phyloP scores from a whole-genome alignment of 805 yeast species.

The Candida maris region DNA sequence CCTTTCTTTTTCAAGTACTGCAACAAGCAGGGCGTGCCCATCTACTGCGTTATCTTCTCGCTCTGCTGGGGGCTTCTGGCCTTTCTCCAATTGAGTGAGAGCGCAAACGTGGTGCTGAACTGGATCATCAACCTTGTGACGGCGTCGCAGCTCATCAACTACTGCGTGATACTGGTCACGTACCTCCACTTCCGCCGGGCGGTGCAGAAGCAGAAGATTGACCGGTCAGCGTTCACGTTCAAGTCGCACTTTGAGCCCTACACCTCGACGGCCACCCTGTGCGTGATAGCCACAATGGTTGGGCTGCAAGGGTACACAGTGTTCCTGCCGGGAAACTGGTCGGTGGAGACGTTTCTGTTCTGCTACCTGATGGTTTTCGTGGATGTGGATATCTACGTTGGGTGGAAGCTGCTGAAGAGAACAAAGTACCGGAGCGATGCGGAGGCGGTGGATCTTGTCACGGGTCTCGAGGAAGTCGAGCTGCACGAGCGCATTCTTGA shows the following conservation, averaged over 20 bases:
- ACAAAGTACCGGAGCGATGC: slow-evolving; percentile 34
- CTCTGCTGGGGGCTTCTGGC: slow-evolving; percentile 61
- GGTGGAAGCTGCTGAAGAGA: slow-evolving; percentile 36
- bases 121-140: slow-evolving; percentile 47
- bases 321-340: slow-evolving; percentile 39
- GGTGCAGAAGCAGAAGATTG: slow-evolving; percentile 36
- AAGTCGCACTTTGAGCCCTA: slow-evolving; percentile 41
- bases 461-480: slow-evolving; percentile 39
- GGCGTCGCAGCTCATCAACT: slow-evolving; percentile 45
- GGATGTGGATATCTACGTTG: slow-evolving; percentile 33
- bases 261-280: slow-evolving; percentile 30
- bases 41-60: slow-evolving; percentile 49
- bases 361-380: slow-evolving; percentile 41
- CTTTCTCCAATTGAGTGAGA: slow-evolving; percentile 49
- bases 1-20: slow-evolving; percentile 63
- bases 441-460: slow-evolving; percentile 35
- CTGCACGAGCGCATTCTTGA: slow-evolving; percentile 29
- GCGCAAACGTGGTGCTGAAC: slow-evolving; percentile 34
- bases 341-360: slow-evolving; percentile 36
- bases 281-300: slow-evolving; percentile 29
- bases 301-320: slow-evolving; percentile 37
- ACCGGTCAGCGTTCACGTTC: slow-evolving; percentile 37
- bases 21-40: slow-evolving; percentile 66
- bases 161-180: slow-evolving; percentile 41
- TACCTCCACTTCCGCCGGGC: slow-evolving; percentile 43